phyloP scores from a whole-genome alignment of 192 early-diverging fungal genomes.

The Gigaspora rosea region DNA sequence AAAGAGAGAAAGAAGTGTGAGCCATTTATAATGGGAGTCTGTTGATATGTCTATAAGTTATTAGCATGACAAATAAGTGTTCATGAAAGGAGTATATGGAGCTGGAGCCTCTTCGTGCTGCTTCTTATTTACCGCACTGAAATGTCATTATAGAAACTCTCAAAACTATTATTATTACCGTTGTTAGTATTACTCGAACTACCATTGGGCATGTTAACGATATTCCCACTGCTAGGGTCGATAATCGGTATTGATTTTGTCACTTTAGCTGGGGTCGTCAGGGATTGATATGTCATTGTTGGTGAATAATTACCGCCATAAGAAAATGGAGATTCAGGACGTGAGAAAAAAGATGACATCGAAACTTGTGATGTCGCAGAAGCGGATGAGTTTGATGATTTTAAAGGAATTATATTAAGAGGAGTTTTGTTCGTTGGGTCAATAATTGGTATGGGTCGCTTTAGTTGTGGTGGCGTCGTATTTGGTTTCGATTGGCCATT shows the following conservation, averaged over 20 bases:
- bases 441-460: constrained; percentile 52
- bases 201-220: constrained; percentile 32
- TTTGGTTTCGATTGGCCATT: constrained; percentile 17
- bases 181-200: constrained; percentile 15
- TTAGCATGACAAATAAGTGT: constrained; percentile 3
- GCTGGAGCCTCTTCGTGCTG: not conserved
- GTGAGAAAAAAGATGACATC: constrained; percentile 21
- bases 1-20: not conserved
- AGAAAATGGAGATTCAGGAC: constrained; percentile 23
- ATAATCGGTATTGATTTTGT: constrained; percentile 35
- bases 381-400: constrained; percentile 17
- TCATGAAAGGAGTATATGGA: not conserved
- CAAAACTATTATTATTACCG: constrained; percentile 4
- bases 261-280: constrained; percentile 18
- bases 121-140: constrained; percentile 24
- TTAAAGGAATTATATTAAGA: constrained; percentile 40
- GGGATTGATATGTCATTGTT: constrained; percentile 21
- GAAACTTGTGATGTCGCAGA: constrained; percentile 9
- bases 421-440: constrained; percentile 52
- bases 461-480: constrained; percentile 17
- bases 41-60: not conserved
- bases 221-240: constrained; percentile 32
- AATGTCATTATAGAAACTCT: constrained; percentile 27
- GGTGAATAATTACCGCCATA: constrained; percentile 23
- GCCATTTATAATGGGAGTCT: not conserved